These are phyloP conservation scores for Senna siamea DNA, from an alignment of 306 rosid genomes.

Conservation along the genomic window DNA sequence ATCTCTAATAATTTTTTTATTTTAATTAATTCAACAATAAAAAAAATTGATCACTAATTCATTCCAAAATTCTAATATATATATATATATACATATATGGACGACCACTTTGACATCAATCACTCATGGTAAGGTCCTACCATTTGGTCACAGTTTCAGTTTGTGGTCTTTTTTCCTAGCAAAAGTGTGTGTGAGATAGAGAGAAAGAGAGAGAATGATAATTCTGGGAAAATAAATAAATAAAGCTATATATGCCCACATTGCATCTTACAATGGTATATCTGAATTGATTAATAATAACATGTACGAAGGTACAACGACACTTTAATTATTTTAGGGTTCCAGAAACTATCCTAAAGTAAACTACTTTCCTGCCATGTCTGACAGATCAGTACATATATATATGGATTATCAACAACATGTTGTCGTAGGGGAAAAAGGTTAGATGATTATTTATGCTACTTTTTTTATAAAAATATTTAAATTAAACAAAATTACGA, in stretches of 20 bases:
- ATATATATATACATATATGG: constrained; percentile 17
- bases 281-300: constrained; percentile 15
- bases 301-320: background rate
- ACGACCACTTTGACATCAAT: constrained; percentile 46
- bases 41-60: background rate
- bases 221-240: background rate
- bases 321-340: background rate
- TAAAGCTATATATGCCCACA: constrained; percentile 11
- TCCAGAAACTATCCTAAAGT: background rate
- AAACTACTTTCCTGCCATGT: too few relatives aligned
- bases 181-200: too few relatives aligned
- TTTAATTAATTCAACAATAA: too few relatives aligned
- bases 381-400: too few relatives aligned
- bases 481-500: too few relatives aligned
- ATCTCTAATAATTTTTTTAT: too few relatives aligned
- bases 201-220: background rate
- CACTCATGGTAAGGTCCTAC: constrained; percentile 40
- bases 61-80: too few relatives aligned
- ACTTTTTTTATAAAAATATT: too few relatives aligned
- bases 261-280: background rate
- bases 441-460: too few relatives aligned
- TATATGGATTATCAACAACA: too few relatives aligned
- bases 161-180: constrained; percentile 31
- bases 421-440: too few relatives aligned
- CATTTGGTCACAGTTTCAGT: constrained; percentile 18